These are phyloP conservation scores for Trichoderma gamsii DNA, from an alignment of 495 filamentous ascomycete genomes.

Conservation along the genomic window DNA sequence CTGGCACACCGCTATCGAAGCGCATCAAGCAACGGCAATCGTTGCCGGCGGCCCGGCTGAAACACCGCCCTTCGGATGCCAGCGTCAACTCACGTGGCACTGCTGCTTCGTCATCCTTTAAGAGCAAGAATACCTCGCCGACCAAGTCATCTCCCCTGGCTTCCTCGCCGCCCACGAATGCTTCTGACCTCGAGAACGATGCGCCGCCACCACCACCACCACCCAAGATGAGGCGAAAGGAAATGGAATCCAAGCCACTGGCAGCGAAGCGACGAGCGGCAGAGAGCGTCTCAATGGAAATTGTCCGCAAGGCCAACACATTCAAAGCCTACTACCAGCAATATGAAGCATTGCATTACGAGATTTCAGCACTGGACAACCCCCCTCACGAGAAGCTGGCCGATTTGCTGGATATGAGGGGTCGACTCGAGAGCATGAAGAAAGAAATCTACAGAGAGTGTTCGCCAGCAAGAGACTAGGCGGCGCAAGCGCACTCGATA, in stretches of 20 bases:
- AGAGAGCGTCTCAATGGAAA: conserved; percentile 20
- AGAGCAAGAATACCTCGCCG: conserved; percentile 50
- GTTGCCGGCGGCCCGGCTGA: conserved; percentile 23
- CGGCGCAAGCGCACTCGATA: neutral
- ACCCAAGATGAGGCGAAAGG: conserved; percentile 36
- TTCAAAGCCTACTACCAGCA: conserved; percentile 59
- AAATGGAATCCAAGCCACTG: conserved; percentile 26
- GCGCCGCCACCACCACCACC: conserved; percentile 25
- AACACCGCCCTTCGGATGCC: conserved; percentile 42
- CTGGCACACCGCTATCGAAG: conserved; percentile 44
- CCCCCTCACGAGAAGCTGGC: conserved; percentile 52
- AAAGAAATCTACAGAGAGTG: conserved; percentile 53
- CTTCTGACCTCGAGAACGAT: conserved; percentile 51
- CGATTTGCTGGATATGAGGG: conserved; percentile 55
- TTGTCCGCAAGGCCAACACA: conserved; percentile 48
- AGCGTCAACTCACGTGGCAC: conserved; percentile 38
- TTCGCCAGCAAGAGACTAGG: conserved; percentile 3
- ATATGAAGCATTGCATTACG: conserved; percentile 56
- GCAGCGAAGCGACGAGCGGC: conserved; percentile 36
- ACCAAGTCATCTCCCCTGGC: conserved; percentile 69
- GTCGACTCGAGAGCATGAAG: conserved; percentile 57
- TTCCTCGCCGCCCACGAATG: conserved; percentile 70
- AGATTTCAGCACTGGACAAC: conserved; percentile 46
- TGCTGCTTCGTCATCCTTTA: conserved; percentile 24
- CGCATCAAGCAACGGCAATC: conserved; percentile 37